Evolutionary conservation across 768 basidiomycete species (phyloP).

Genomic region (Mycena galopus): DNA sequence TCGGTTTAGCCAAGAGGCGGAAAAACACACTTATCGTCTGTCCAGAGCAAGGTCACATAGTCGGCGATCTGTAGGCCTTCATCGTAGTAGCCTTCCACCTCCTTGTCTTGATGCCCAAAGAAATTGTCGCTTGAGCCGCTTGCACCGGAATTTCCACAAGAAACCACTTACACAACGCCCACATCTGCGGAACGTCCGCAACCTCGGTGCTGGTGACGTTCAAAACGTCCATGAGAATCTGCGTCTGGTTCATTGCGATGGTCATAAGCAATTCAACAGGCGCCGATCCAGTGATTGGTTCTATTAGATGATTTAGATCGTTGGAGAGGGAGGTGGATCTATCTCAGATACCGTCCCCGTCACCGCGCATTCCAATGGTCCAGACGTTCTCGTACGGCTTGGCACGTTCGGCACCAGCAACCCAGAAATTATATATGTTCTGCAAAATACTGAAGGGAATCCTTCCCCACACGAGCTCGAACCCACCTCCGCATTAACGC

Average conservation of each 20-base stretch:
- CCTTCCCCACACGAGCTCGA: no score
- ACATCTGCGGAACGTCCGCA: conserved; percentile 82
- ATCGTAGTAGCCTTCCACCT: conserved; percentile 78
- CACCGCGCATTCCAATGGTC: conserved; percentile 80
- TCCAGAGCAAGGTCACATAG: conserved; percentile 74
- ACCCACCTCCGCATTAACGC: no score
- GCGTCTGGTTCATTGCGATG: conserved; percentile 71
- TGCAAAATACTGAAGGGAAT: no score
- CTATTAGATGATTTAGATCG: conserved; percentile 48
- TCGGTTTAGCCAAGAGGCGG: background rate
- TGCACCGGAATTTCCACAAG: no score
- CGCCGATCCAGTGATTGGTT: conserved; percentile 61
- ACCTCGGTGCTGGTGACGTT: conserved; percentile 61
- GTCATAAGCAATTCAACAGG: conserved; percentile 65
- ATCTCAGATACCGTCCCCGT: conserved; percentile 65
- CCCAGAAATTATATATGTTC: conserved; percentile 74
- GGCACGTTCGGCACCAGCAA: conserved; percentile 68
- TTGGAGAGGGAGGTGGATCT: background rate
- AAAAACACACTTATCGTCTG: conserved; percentile 75
- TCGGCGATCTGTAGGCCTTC: conserved; percentile 72
- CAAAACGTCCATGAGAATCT: conserved; percentile 68
- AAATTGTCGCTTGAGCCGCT: no score
- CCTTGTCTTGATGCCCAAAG: no score
- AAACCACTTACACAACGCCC: conserved; percentile 72
- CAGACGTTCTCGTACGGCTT: conserved; percentile 72